phyloP scores from a whole-genome alignment of 73 alveolate species.

The Tetrahymena borealis region DNA sequence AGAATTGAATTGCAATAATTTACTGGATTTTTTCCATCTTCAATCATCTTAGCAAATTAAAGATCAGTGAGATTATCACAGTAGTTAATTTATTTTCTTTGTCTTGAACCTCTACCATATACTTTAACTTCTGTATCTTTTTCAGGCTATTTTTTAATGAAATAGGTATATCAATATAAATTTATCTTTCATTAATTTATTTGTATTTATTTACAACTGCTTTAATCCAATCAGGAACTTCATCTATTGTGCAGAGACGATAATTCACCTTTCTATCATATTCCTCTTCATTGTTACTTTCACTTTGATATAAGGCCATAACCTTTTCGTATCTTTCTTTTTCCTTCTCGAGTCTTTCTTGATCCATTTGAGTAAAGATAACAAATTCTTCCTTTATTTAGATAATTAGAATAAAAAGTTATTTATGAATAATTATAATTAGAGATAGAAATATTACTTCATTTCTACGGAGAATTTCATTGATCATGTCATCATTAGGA shows the following conservation, averaged over 20 bases:
- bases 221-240: slow-evolving; percentile 94
- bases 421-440: not conserved
- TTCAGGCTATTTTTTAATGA: slow-evolving; percentile 53
- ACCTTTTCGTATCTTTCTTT: slow-evolving; percentile 75
- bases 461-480: slow-evolving; percentile 84
- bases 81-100: slow-evolving; percentile 84
- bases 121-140: slow-evolving; percentile 66
- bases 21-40: not conserved
- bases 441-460: slow-evolving; percentile 70
- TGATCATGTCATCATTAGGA: slow-evolving; percentile 86
- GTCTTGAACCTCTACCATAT: slow-evolving; percentile 86
- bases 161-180: not conserved
- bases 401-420: not conserved
- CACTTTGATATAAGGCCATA: slow-evolving; percentile 50
- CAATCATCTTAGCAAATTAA: not conserved
- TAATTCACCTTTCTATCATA: slow-evolving; percentile 56
- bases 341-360: slow-evolving; percentile 58
- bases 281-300: slow-evolving; percentile 37
- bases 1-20: not conserved
- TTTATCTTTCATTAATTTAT: not conserved
- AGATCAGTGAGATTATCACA: slow-evolving; percentile 65
- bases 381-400: not conserved
- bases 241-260: slow-evolving; percentile 84
- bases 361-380: slow-evolving; percentile 67
- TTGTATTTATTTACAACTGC: not conserved